phyloP scores from a whole-genome alignment of 164 flowering plant species.

The Vitis riparia region DNA sequence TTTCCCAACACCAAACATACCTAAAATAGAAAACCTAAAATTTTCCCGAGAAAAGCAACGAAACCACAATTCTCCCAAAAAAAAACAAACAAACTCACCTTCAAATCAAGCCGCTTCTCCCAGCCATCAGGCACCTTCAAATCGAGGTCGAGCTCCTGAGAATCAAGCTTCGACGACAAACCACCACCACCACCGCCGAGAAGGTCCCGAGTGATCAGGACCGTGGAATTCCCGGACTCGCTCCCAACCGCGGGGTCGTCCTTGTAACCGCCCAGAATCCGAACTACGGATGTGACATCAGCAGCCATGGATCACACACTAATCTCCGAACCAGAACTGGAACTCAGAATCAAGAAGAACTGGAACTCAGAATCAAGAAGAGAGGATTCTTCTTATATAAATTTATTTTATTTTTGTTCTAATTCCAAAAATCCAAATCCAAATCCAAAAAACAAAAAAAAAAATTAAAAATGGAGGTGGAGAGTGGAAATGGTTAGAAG shows the following conservation, averaged over 20 bases:
- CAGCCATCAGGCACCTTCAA: constrained; percentile 58
- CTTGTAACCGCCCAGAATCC: constrained; percentile 36
- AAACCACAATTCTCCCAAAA: constrained; percentile 3
- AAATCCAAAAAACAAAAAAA: no score
- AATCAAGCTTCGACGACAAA: constrained; percentile 27
- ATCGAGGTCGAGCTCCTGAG: constrained; percentile 82
- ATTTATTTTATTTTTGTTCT: no score
- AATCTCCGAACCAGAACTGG: no score
- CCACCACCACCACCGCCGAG: constrained; percentile 38
- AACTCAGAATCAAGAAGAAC: no score
- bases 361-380: no score
- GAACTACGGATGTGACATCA: constrained; percentile 54
- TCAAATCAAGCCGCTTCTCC: constrained; percentile 69
- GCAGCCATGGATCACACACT: constrained; percentile 48
- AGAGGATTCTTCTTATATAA: no score
- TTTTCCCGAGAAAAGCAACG: constrained; percentile 6
- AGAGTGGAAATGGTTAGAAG: background rate
- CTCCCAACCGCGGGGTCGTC: constrained; percentile 11
- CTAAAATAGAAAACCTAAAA: background rate
- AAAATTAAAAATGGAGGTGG: background rate
- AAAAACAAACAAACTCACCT: constrained; percentile 31
- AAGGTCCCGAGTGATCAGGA: constrained; percentile 63
- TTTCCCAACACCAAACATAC: background rate
- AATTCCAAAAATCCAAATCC: no score
- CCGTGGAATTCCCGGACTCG: constrained; percentile 22